These are phyloP conservation scores for Dichotomopilus funicola DNA, from an alignment of 2,329 filamentous ascomycete genomes.

Conservation along the genomic window DNA sequence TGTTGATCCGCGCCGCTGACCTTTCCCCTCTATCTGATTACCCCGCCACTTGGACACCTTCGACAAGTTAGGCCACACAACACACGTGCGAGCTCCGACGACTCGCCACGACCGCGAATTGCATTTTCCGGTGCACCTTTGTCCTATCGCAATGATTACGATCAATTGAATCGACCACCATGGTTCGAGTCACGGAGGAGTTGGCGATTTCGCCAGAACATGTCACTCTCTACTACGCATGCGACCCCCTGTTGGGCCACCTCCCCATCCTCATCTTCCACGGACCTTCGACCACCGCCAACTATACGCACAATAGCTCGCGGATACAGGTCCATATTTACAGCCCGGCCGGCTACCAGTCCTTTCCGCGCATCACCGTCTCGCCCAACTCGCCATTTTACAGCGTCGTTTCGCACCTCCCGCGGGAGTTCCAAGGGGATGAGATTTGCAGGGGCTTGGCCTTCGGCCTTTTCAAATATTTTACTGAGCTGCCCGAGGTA, in stretches of 20 bases:
- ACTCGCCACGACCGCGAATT: neutral
- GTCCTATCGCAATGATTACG: slow-evolving; percentile 32
- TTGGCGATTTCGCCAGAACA: slow-evolving; percentile 73
- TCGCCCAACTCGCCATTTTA: slow-evolving; percentile 91
- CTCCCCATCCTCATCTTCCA: slow-evolving; percentile 85
- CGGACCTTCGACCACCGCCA: slow-evolving; percentile 81
- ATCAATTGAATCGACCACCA: slow-evolving; percentile 44
- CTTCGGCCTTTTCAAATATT: slow-evolving; percentile 92
- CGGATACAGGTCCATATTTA: slow-evolving; percentile 93
- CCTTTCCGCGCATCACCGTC: slow-evolving; percentile 84
- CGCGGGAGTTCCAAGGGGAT: slow-evolving; percentile 91
- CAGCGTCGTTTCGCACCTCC: slow-evolving; percentile 79
- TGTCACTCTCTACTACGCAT: slow-evolving; percentile 81
- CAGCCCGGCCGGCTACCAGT: slow-evolving; percentile 80
- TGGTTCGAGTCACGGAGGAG: slow-evolving; percentile 78
- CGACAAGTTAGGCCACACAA: neutral
- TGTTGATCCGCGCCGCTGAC: slow-evolving; percentile 1
- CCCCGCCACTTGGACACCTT: neutral
- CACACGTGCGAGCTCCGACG: neutral
- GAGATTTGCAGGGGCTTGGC: slow-evolving; percentile 86
- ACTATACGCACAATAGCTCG: slow-evolving; percentile 80
- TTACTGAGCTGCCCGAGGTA: slow-evolving; percentile 71
- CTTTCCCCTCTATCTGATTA: neutral
- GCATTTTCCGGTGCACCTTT: neutral
- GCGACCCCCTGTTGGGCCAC: slow-evolving; percentile 75